Base-by-base conservation (phyloP, 2,329 filamentous ascomycete species). In the Coniochaeta ligniaria region DNA sequence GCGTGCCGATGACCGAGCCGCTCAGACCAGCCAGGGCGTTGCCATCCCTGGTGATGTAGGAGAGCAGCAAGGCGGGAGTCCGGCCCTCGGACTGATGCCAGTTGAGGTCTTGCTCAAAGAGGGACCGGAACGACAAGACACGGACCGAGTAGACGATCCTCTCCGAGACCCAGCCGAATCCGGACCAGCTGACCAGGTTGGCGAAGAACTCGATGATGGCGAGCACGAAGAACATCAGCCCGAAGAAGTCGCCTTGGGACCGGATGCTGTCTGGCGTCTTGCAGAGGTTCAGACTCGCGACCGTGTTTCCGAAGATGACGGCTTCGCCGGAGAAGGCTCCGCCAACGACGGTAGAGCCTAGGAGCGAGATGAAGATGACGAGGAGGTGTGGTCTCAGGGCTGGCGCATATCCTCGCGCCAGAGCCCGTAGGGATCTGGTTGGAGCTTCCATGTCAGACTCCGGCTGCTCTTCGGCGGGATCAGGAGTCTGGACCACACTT, bases 21-120 rank as follows among this genome's bases (percentile, higher is more conserved):
- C 85, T 89, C 62, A 92, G 80, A 0, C 86, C 87, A 45, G 84
- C 85, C 24, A 93, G 74, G 0, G 86, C 82, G 36, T 84, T 85
- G 1, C 85, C 83, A 67, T 92, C 89, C 45, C 81, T 83, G 2
- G 87, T 91, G 63, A 92, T 88, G 65, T 86, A 83, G 0, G 85
- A 85, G 1, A 92, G 76, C 4, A 92, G 77, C 17, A 80, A 74
- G 0, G 84, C 79, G 0, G 89, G 85, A 0, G 81, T 87, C 28
- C 87, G 81, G 7, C 79, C 81, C 22, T 83, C 78, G 0, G 86
- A 85, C 68, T 90, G 83, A 67, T 91, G 88, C 88, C 84, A 88
- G 58, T 83, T 76, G 3, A 85, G 71, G 66, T 83, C 80, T 68
- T 87, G 84, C 59, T 81, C 75, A 24, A 87, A 74, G 0, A 87